Percentiles rank a stretch among this genome's conserved stretches.
These are phyloP conservation scores for Paramecium sonneborni DNA, from an alignment of 73 alveolate genomes.

Conservation along the genomic window DNA sequence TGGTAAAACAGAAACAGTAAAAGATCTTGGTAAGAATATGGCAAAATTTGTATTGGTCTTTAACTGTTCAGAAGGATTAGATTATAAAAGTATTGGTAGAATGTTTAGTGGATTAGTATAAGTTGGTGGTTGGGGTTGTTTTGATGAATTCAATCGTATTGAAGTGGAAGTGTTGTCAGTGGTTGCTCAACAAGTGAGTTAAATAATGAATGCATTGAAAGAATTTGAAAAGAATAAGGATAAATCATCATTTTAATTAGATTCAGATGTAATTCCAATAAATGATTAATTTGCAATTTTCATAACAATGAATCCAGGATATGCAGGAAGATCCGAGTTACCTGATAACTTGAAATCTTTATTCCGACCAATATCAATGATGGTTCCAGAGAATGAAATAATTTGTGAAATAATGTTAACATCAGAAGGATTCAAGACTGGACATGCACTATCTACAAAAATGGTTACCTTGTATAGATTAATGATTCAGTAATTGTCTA, in stretches of 20 bases:
- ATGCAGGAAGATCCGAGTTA: conserved; percentile 98
- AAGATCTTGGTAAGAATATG: conserved; percentile 99
- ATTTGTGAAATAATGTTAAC: conserved; percentile 97
- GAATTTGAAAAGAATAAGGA: conserved; percentile 72
- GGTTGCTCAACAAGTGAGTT: conserved; percentile 98
- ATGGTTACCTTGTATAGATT: conserved; percentile 91
- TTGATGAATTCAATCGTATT: conserved; percentile 99
- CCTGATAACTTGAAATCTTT: conserved; percentile 97
- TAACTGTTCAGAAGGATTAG: conserved; percentile 99
- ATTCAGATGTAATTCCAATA: conserved; percentile 90
- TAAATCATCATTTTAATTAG: conserved; percentile 83
- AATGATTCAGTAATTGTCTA: conserved; percentile 98
- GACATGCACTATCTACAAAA: conserved; percentile 73
- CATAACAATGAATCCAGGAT: conserved; percentile 99
- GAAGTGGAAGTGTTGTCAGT: conserved; percentile 99
- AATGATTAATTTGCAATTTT: conserved; percentile 94
- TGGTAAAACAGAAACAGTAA: conserved; percentile 99
- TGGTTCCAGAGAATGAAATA: conserved; percentile 99
- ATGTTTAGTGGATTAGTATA: conserved; percentile 99
- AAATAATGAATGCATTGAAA: conserved; percentile 89
- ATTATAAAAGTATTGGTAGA: conserved; percentile 98
- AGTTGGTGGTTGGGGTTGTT: conserved; percentile 99
- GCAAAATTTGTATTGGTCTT: conserved; percentile 99
- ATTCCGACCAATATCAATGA: conserved; percentile 99
- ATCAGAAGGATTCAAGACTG: conserved; percentile 93